These are phyloP conservation scores for Venturia aucupariae DNA, from an alignment of 2,329 filamentous ascomycete species.

Conservation along the genomic window DNA sequence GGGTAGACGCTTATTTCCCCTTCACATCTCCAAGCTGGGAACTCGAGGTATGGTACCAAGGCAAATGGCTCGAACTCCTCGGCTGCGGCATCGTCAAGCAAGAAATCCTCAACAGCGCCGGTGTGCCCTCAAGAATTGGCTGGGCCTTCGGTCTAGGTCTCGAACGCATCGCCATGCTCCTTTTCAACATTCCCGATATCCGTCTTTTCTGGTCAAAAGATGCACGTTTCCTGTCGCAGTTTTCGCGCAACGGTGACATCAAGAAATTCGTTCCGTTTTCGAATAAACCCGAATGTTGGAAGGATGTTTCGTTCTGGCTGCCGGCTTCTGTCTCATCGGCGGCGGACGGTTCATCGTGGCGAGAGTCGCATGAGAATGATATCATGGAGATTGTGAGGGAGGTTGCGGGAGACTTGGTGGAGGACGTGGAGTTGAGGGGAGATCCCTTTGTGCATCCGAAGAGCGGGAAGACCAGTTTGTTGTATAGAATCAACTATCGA, in stretches of 20 bases:
- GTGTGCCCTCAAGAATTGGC: conserved; percentile 64
- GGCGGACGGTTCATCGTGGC: conserved; percentile 20
- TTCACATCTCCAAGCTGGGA: conserved; percentile 96
- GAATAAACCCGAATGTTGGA: conserved; percentile 79
- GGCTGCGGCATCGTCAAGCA: conserved; percentile 90
- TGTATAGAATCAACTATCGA: conserved; percentile 89
- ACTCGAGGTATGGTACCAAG: conserved; percentile 87
- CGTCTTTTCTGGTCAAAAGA: conserved; percentile 92
- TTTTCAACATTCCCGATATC: conserved; percentile 94
- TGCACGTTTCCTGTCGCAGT: conserved; percentile 76
- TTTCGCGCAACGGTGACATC: conserved; percentile 39
- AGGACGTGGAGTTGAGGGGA: conserved; percentile 67
- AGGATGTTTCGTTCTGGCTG: conserved; percentile 94
- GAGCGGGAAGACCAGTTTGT: conserved; percentile 72
- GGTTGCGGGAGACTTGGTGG: conserved; percentile 71
- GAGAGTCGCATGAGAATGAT: conserved; percentile 80
- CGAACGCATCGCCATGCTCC: conserved; percentile 92
- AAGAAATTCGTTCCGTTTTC: conserved; percentile 75
- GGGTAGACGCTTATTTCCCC: conserved; percentile 96
- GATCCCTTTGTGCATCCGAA: conserved; percentile 87
- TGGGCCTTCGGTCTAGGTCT: conserved; percentile 96
- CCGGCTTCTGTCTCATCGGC: conserved; percentile 36
- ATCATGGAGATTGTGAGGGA: conserved; percentile 90
- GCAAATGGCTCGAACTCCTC: conserved; percentile 90
- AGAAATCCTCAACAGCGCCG: conserved; percentile 66